Percentiles rank a stretch among this genome's conserved stretches.
These are phyloP conservation scores for Cladosporium colombiae DNA, from an alignment of 2,329 filamentous ascomycete genomes.

Conservation along the genomic window DNA sequence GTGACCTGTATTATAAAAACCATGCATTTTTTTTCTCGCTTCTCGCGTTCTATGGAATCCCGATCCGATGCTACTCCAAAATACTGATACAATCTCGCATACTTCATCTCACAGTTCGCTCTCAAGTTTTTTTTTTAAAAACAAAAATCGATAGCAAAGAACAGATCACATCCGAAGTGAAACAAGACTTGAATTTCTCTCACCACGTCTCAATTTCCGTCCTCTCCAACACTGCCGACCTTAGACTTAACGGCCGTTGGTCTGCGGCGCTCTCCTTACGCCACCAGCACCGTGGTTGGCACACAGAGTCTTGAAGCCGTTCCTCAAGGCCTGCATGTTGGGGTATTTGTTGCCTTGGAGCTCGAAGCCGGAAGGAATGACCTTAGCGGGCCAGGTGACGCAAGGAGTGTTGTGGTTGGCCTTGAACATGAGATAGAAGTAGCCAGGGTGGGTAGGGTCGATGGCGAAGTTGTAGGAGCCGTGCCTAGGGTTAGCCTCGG, in stretches of 20 bases:
- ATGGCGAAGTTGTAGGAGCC: constrained; percentile 83
- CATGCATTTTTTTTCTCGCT: background rate
- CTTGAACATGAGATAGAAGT: constrained; percentile 97
- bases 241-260: constrained; percentile 9
- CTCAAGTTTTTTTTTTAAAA: background rate
- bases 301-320: constrained; percentile 91
- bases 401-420: constrained; percentile 73
- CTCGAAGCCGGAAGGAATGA: constrained; percentile 92
- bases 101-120: background rate
- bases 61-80: constrained; percentile 1
- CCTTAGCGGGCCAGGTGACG: constrained; percentile 80
- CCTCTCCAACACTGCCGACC: background rate
- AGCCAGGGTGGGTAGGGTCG: constrained; percentile 86
- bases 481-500: constrained; percentile 77
- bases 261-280: constrained; percentile 8
- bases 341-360: constrained; percentile 86
- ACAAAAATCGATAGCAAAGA: background rate
- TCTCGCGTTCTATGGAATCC: constrained; percentile 2
- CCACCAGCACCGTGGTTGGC: constrained; percentile 30
- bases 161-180: background rate
- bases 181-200: background rate
- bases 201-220: background rate
- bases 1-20: background rate
- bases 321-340: constrained; percentile 92
- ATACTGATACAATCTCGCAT: constrained; percentile 14